Conservation (phyloP, 495 filamentous ascomycete genomes). For the Penicillium simplicissimum region DNA sequence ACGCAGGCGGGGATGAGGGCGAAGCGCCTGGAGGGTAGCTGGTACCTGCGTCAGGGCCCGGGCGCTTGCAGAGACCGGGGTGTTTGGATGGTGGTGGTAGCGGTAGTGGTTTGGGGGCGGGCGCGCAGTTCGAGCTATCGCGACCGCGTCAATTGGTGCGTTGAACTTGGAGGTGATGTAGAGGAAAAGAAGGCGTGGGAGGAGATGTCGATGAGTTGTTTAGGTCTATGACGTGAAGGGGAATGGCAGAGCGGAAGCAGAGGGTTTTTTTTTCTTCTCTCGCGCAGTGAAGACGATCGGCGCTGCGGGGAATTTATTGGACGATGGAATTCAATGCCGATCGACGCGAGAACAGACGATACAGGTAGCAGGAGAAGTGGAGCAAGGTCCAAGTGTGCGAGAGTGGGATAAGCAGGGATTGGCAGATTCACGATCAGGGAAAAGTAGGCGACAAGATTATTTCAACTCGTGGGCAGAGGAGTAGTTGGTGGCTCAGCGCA, state of each 20-base stretch:
- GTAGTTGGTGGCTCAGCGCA: too few species aligned
- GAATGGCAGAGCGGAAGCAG: slow-evolving; percentile 4
- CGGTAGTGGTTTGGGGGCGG: background rate
- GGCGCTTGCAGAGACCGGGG: slow-evolving; percentile 23
- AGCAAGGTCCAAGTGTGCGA: background rate
- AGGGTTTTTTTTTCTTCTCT: slow-evolving; percentile 17
- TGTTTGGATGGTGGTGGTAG: slow-evolving; percentile 3
- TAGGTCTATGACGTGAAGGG: slow-evolving; percentile 2
- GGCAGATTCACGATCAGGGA: background rate
- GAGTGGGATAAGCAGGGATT: background rate
- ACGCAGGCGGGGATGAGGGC: slow-evolving; percentile 7
- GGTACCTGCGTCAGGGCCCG: slow-evolving; percentile 21
- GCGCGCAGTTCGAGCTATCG: background rate
- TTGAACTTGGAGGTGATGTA: background rate
- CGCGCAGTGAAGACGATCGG: slow-evolving; percentile 23
- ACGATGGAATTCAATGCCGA: slow-evolving; percentile 18
- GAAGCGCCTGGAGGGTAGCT: slow-evolving; percentile 28
- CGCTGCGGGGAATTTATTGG: slow-evolving; percentile 27
- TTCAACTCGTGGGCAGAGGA: too few species aligned
- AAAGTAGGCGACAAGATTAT: background rate
- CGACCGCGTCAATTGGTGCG: background rate
- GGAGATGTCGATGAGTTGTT: background rate
- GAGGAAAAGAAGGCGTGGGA: background rate
- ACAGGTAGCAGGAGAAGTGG: slow-evolving; percentile 2
- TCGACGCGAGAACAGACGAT: slow-evolving; percentile 14